Conservation (phyloP, 1,284 basidiomycete species). For the Ceratorhiza oryzae-sativae region DNA sequence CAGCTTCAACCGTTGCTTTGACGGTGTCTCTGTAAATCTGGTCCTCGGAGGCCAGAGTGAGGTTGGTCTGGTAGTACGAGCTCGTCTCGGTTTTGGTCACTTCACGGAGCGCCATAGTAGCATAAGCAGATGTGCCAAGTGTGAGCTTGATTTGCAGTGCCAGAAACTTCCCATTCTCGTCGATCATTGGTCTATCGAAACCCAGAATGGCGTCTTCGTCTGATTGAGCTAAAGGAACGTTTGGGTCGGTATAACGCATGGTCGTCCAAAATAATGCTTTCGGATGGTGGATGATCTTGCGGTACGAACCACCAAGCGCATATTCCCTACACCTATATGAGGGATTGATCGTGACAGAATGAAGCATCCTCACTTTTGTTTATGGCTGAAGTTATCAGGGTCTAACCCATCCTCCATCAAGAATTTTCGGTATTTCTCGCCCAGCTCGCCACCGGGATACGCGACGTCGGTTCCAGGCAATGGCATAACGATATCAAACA, state of each 20-base stretch:
- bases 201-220: constrained; percentile 92
- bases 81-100: constrained; percentile 93
- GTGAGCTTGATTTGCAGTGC: constrained; percentile 83
- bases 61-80: constrained; percentile 80
- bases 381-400: constrained; percentile 83
- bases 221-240: constrained; percentile 87
- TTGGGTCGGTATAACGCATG: constrained; percentile 90
- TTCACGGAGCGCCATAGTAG: constrained; percentile 94
- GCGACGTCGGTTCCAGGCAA: constrained; percentile 92
- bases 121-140: constrained; percentile 88
- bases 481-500: constrained; percentile 96
- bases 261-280: constrained; percentile 80
- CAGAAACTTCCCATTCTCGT: constrained; percentile 78
- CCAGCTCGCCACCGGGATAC: constrained; percentile 83
- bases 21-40: constrained; percentile 54
- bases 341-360: no score
- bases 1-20: neutral
- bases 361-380: constrained; percentile 57
- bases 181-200: constrained; percentile 71
- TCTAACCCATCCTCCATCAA: constrained; percentile 86
- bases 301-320: constrained; percentile 90
- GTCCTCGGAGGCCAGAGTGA: constrained; percentile 84
- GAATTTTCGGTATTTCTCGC: constrained; percentile 82
- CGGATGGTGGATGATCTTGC: constrained; percentile 88
- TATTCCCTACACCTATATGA: constrained; percentile 70